Evolutionary conservation across 805 yeast species (phyloP).

Genomic region (Sungouiella blattae): DNA sequence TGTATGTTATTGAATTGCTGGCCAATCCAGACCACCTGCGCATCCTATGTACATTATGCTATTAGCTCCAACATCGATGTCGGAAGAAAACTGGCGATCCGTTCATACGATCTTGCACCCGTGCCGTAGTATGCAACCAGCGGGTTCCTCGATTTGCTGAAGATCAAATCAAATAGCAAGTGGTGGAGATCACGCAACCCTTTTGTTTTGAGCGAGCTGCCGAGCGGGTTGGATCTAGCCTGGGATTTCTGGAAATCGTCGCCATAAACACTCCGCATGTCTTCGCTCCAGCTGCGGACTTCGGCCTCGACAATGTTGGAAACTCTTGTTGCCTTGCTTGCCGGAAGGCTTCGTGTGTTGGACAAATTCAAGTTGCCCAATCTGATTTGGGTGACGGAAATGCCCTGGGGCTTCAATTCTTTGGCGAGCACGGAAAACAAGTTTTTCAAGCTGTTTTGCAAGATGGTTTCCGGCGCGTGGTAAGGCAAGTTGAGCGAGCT

Average conservation of each 20-base stretch:
- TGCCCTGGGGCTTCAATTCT: constrained; percentile 33
- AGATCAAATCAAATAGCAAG: constrained; percentile 36
- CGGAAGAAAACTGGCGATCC: constrained; percentile 30
- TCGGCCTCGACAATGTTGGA: constrained; percentile 33
- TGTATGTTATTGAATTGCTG: too few relatives aligned
- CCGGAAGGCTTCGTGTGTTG: constrained; percentile 14
- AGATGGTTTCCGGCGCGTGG: constrained; percentile 60
- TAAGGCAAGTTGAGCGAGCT: constrained; percentile 55
- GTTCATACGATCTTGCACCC: constrained; percentile 39
- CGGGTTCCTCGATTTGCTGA: constrained; percentile 19
- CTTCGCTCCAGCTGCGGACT: constrained; percentile 36
- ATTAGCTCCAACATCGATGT: constrained; percentile 22
- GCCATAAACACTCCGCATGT: constrained; percentile 32
- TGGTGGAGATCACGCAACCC: constrained; percentile 36
- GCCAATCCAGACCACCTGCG: too few relatives aligned
- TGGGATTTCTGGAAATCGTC: constrained; percentile 29
- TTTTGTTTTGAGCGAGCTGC: constrained; percentile 18
- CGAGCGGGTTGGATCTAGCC: constrained; percentile 28
- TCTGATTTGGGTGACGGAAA: constrained; percentile 37
- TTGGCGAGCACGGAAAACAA: constrained; percentile 33
- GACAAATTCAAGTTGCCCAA: constrained; percentile 38
- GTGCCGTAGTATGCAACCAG: constrained; percentile 39
- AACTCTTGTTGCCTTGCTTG: constrained; percentile 18
- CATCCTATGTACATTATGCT: neutral
- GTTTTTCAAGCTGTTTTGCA: constrained; percentile 42